Evolutionary conservation across 768 basidiomycete species (phyloP).

Genomic region (Candolleomyces eurysporus): DNA sequence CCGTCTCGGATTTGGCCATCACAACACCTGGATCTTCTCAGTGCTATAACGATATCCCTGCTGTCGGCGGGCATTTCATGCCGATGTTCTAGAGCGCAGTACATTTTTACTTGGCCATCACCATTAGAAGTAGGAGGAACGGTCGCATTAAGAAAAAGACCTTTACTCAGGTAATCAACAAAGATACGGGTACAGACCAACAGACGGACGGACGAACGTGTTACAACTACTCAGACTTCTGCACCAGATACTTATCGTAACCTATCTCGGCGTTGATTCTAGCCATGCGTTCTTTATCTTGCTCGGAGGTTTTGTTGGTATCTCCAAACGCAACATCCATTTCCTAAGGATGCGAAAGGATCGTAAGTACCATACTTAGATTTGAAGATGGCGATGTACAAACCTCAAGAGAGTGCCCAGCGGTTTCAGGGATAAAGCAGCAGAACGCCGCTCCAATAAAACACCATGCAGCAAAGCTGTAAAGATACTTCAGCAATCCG

Average conservation of each 20-base stretch:
- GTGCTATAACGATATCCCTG: too few species aligned
- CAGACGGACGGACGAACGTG: neutral
- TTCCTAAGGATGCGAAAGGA: neutral
- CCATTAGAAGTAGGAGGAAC: too few species aligned
- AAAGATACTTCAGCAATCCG: neutral
- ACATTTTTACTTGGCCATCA: too few species aligned
- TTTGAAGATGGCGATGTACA: neutral
- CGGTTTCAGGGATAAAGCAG: neutral
- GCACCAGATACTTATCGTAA: neutral
- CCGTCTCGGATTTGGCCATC: too few species aligned
- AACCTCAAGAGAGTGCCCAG: neutral
- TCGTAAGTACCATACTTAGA: neutral
- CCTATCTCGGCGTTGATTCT: neutral
- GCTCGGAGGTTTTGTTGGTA: neutral
- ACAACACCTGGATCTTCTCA: too few species aligned
- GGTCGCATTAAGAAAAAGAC: too few species aligned
- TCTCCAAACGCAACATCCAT: conserved; percentile 5
- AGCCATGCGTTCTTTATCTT: conserved; percentile 1
- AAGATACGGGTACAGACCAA: neutral
- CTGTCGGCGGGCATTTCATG: too few species aligned
- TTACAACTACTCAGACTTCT: neutral
- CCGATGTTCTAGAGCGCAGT: too few species aligned
- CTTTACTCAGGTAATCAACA: too few species aligned
- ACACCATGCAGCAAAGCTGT: conserved; percentile 2
- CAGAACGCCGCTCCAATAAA: conserved; percentile 1